Conservation (phyloP, 169 alveolate species). For the Plasmodium adleri region DNA sequence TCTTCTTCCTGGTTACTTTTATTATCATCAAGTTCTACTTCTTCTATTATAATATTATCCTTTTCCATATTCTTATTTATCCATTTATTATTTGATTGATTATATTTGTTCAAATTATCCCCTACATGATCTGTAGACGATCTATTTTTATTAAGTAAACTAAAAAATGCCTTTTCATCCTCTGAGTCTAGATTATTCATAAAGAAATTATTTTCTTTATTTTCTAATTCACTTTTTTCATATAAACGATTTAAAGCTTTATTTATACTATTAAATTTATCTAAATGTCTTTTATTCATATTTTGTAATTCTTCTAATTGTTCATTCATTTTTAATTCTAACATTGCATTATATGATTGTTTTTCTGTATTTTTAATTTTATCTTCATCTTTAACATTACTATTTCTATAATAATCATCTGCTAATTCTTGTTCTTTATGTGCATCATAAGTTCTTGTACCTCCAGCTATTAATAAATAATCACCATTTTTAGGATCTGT, state of each 20-base stretch:
- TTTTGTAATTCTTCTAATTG: constrained; percentile 73
- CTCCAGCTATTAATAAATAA: constrained; percentile 93
- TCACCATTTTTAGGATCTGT: constrained; percentile 93
- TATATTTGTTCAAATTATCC: neutral
- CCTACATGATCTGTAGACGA: neutral
- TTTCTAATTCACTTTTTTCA: constrained; percentile 51
- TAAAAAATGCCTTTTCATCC: constrained; percentile 61
- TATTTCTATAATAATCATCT: constrained; percentile 67
- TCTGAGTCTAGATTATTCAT: constrained; percentile 56
- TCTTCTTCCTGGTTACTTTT: neutral
- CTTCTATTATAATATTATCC: constrained; percentile 18
- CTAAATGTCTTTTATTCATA: constrained; percentile 63
- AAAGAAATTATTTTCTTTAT: constrained; percentile 34
- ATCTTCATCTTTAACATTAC: constrained; percentile 29
- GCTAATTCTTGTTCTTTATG: constrained; percentile 84
- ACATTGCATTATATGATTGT: constrained; percentile 66
- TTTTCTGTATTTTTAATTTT: constrained; percentile 66
- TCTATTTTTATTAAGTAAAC: constrained; percentile 52
- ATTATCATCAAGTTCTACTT: constrained; percentile 21
- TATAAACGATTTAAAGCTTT: constrained; percentile 54
- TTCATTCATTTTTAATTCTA: constrained; percentile 70
- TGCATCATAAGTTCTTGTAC: constrained; percentile 89
- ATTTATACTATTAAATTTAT: constrained; percentile 69
- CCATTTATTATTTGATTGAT: neutral
- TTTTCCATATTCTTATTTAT: neutral